A percentile compares a stretch with the other conserved stretches of the same genome.
These are phyloP conservation scores for Xylogone sp. DNA, from an alignment of 2,329 filamentous ascomycete genomes.

Conservation along the genomic window DNA sequence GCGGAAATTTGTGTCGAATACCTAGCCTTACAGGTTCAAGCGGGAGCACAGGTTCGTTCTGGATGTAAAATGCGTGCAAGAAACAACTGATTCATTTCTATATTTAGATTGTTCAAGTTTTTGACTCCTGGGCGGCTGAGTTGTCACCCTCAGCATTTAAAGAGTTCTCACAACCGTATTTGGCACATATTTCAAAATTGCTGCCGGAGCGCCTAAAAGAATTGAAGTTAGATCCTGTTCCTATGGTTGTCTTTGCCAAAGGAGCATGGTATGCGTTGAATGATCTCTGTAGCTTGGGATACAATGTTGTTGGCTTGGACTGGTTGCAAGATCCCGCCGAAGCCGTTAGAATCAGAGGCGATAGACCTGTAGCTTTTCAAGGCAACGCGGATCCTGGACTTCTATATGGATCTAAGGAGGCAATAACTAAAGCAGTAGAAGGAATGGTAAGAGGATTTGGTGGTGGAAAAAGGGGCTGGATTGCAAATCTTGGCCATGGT, in stretches of 20 bases:
- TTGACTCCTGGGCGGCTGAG: conserved; percentile 97
- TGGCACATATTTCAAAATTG: conserved; percentile 77
- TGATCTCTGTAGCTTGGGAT: conserved; percentile 80
- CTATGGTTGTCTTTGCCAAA: conserved; percentile 98
- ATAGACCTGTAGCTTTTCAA: conserved; percentile 75
- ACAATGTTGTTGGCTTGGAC: conserved; percentile 91
- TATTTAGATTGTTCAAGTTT: conserved; percentile 79
- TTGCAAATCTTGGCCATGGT: conserved; percentile 95
- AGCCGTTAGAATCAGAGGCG: conserved; percentile 74
- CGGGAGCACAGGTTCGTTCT: conserved; percentile 73
- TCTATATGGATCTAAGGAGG: conserved; percentile 77
- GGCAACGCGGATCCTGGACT: conserved; percentile 95
- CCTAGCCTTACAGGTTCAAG: conserved; percentile 84
- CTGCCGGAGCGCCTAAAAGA: conserved; percentile 72
- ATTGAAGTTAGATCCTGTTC: conserved; percentile 74
- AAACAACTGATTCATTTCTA: too few relatives aligned
- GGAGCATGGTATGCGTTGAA: conserved; percentile 95
- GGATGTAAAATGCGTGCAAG: too few relatives aligned
- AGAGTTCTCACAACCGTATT: conserved; percentile 80
- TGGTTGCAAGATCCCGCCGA: conserved; percentile 90
- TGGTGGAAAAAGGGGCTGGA: conserved; percentile 83
- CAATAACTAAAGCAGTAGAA: conserved; percentile 79
- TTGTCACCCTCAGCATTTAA: conserved; percentile 81
- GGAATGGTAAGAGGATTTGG: conserved; percentile 86
- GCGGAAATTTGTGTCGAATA: conserved; percentile 93